phyloP scores from a whole-genome alignment of 352 stramenopile species.

The Globisporangium irregulare region DNA sequence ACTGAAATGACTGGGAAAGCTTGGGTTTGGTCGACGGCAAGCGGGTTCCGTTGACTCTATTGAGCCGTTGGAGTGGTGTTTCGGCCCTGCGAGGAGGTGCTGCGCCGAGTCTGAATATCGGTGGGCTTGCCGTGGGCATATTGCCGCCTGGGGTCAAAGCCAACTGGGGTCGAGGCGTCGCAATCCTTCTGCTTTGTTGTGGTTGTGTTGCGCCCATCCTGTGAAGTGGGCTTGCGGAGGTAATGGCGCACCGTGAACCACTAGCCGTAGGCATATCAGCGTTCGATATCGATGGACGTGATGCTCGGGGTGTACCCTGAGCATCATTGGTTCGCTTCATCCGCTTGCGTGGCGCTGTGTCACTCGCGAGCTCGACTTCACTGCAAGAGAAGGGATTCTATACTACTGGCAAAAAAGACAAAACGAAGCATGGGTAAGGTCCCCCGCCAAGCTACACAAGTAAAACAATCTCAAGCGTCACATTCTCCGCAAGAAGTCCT shows the following conservation, averaged over 20 bases:
- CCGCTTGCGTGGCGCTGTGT: neutral
- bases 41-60: neutral
- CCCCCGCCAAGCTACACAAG: neutral
- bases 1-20: neutral
- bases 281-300: neutral
- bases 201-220: neutral
- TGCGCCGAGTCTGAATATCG: neutral
- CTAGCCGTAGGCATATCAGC: neutral
- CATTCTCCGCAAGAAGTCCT: neutral
- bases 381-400: too few species aligned
- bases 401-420: neutral
- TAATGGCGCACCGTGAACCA: neutral
- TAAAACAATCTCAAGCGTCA: neutral
- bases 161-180: neutral
- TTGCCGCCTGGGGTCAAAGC: neutral
- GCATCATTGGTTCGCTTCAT: neutral
- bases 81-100: neutral
- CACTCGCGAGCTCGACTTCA: neutral
- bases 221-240: neutral
- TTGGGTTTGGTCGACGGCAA: neutral
- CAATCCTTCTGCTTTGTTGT: neutral
- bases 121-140: neutral
- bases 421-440: neutral
- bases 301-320: neutral
- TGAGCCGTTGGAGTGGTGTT: slow-evolving; percentile 2